Evolutionary conservation across 495 filamentous ascomycete genomes (phyloP).

Genomic region (Xylaria flabelliformis): DNA sequence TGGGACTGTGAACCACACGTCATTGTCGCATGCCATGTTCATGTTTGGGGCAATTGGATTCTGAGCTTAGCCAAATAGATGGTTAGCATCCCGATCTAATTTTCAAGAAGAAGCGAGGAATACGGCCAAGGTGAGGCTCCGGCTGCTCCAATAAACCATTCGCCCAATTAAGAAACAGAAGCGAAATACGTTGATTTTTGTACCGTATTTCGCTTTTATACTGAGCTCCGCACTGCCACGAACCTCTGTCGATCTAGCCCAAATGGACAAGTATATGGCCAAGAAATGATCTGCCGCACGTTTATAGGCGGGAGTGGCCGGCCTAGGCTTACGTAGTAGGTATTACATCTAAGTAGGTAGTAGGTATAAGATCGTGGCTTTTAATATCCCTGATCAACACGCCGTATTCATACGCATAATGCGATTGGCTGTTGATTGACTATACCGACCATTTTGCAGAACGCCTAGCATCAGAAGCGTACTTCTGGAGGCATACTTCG

Average conservation of each 20-base stretch:
- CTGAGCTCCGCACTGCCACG: slow-evolving; percentile 9
- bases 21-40: neutral
- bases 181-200: neutral
- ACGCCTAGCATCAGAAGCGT: slow-evolving; percentile 6
- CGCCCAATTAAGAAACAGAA: slow-evolving; percentile 7
- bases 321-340: slow-evolving; percentile 1
- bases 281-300: slow-evolving; percentile 12
- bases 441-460: slow-evolving; percentile 14
- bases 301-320: neutral
- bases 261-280: slow-evolving; percentile 15
- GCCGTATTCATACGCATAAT: slow-evolving; percentile 34
- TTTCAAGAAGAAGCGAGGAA: slow-evolving; percentile 18
- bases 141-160: neutral
- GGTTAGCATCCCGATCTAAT: neutral
- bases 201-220: too few relatives aligned
- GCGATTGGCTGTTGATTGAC: slow-evolving; percentile 32
- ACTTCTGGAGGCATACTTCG: slow-evolving; percentile 1
- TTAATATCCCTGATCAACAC: slow-evolving; percentile 18
- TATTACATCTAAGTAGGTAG: too few relatives aligned
- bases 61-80: neutral
- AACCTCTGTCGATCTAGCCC: slow-evolving; percentile 3
- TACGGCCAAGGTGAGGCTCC: slow-evolving; percentile 7
- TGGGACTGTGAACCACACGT: neutral
- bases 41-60: neutral
- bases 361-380: neutral